A percentile compares a stretch with the other conserved stretches of the same genome.
Evolutionary conservation across 371 early-diverging fungal genomes (phyloP).

Genomic region (Mucor ambiguus): DNA sequence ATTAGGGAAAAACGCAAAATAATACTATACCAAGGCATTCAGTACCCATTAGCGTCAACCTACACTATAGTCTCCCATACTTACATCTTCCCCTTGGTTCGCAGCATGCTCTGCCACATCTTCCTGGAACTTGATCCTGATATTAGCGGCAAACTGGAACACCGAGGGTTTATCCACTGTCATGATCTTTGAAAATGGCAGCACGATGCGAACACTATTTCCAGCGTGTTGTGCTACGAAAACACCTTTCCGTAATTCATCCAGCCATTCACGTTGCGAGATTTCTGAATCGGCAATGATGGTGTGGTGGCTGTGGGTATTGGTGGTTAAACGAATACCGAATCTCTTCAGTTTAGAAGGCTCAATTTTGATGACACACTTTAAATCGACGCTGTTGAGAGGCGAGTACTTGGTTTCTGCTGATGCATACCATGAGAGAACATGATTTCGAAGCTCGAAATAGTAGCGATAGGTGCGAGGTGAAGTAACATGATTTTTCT

Average conservation of each 20-base stretch:
- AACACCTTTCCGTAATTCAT: slow-evolving; percentile 59
- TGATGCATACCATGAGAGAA: slow-evolving; percentile 64
- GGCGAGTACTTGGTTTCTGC: slow-evolving; percentile 70
- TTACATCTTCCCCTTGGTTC: slow-evolving; percentile 52
- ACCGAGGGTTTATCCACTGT: slow-evolving; percentile 56
- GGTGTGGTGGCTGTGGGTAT: slow-evolving; percentile 32
- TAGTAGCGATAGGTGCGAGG: slow-evolving; percentile 61
- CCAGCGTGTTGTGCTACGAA: slow-evolving; percentile 65
- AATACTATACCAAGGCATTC: slow-evolving; percentile 47
- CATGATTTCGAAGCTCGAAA: slow-evolving; percentile 69
- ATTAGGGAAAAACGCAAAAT: slow-evolving; percentile 64
- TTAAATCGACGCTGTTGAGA: slow-evolving; percentile 64
- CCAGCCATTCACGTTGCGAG: slow-evolving; percentile 58
- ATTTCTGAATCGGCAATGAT: slow-evolving; percentile 56
- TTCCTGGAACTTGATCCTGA: slow-evolving; percentile 56
- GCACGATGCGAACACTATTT: slow-evolving; percentile 62
- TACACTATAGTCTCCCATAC: slow-evolving; percentile 12
- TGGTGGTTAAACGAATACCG: slow-evolving; percentile 58
- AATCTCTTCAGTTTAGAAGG: slow-evolving; percentile 43
- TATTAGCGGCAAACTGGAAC: slow-evolving; percentile 58
- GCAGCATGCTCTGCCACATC: slow-evolving; percentile 23
- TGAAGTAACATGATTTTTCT: slow-evolving; percentile 49
- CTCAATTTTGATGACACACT: slow-evolving; percentile 54
- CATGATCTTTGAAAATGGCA: slow-evolving; percentile 54
- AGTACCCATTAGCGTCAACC: not conserved